These are phyloP conservation scores for Chaetomium sp. DNA, from an alignment of 2,329 filamentous ascomycete species.

Conservation along the genomic window DNA sequence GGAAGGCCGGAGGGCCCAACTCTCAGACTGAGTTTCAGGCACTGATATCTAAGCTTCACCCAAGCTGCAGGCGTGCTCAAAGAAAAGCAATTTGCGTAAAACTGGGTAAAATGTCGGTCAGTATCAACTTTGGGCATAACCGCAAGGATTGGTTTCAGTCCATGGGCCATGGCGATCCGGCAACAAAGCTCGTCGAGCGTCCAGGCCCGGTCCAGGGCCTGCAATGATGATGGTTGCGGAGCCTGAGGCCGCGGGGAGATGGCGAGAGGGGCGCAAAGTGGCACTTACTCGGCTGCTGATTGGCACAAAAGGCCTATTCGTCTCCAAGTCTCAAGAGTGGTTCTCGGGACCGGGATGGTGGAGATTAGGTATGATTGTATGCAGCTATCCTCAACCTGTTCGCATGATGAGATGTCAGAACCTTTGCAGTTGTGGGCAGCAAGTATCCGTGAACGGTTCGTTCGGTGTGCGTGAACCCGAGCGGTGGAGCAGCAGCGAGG, in stretches of 20 bases:
- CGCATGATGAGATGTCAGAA: slow-evolving; percentile 44
- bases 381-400: slow-evolving; percentile 52
- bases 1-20: not conserved
- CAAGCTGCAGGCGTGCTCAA: slow-evolving; percentile 4
- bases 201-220: not conserved
- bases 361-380: slow-evolving; percentile 45
- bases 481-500: slow-evolving; percentile 20
- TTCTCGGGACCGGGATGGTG: slow-evolving; percentile 33
- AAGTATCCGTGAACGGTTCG: slow-evolving; percentile 42
- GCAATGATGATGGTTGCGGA: not conserved
- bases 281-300: slow-evolving; percentile 27
- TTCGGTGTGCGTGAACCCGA: slow-evolving; percentile 31
- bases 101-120: slow-evolving; percentile 19
- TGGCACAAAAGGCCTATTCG: slow-evolving; percentile 24
- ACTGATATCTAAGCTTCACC: not conserved
- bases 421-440: slow-evolving; percentile 44
- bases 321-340: slow-evolving; percentile 23
- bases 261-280: slow-evolving; percentile 16
- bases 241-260: not conserved
- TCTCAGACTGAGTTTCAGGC: slow-evolving; percentile 3
- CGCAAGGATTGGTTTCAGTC: not conserved
- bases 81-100: slow-evolving; percentile 6
- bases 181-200: slow-evolving; percentile 4
- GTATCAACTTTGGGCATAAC: slow-evolving; percentile 2
- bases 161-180: not conserved